These are phyloP conservation scores for Tricholoma hemisulphureum DNA, from an alignment of 768 basidiomycete species.

Conservation along the genomic window DNA sequence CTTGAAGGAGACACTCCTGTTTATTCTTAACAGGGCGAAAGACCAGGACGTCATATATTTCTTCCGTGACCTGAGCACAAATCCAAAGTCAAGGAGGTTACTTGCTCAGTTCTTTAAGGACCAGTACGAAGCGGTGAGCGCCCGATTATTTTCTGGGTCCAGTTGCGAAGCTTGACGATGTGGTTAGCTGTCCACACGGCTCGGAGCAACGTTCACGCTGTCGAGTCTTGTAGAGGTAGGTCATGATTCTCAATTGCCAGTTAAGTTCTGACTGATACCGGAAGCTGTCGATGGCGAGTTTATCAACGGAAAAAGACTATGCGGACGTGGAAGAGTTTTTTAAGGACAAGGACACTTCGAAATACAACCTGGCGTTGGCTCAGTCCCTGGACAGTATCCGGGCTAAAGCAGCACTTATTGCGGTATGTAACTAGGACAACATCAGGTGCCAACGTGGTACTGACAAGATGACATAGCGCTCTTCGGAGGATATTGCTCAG, in stretches of 20 bases:
- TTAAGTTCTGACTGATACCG: constrained; percentile 21
- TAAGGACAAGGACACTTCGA: constrained; percentile 70
- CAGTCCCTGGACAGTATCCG: constrained; percentile 70
- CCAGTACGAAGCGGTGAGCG: constrained; percentile 63
- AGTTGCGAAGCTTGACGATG: not conserved
- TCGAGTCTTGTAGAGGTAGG: constrained; percentile 52
- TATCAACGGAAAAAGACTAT: constrained; percentile 68
- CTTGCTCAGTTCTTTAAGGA: constrained; percentile 64
- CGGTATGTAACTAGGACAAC: constrained; percentile 38
- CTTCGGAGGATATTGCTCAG: constrained; percentile 49
- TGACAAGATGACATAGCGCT: constrained; percentile 41
- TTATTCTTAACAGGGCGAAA: constrained; percentile 52
- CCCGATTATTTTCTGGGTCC: not conserved
- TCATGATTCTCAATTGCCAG: constrained; percentile 4
- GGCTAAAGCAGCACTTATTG: constrained; percentile 58
- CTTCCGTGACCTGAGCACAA: constrained; percentile 55
- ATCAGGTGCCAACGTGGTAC: not conserved
- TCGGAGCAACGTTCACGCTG: constrained; percentile 66
- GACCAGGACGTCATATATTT: constrained; percentile 66
- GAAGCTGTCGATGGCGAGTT: constrained; percentile 19
- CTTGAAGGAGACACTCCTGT: constrained; percentile 59
- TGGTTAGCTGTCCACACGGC: constrained; percentile 63
- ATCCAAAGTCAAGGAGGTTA: constrained; percentile 52
- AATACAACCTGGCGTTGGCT: constrained; percentile 59
- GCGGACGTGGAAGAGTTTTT: constrained; percentile 71